These are phyloP conservation scores for Cordyceps cateniannulata DNA, from an alignment of 2,329 filamentous ascomycete genomes.

Conservation along the genomic window DNA sequence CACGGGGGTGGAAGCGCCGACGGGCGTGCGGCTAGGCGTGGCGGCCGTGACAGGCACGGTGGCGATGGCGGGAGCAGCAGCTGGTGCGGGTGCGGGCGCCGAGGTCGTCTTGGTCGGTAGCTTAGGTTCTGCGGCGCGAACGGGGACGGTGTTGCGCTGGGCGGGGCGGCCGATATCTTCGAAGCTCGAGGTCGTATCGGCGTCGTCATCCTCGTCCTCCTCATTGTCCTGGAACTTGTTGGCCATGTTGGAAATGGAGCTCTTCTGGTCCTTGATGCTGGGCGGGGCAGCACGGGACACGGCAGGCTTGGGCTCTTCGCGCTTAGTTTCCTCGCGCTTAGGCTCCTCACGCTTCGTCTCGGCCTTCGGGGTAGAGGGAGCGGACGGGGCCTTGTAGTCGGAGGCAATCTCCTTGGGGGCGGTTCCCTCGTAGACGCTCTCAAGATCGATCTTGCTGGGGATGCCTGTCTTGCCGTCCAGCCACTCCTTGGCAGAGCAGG, in stretches of 20 bases:
- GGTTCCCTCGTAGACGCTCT: conserved; percentile 81
- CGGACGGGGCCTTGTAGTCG: conserved; percentile 55
- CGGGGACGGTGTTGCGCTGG: conserved; percentile 46
- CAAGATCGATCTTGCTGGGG: conserved; percentile 88
- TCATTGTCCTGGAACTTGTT: conserved; percentile 74
- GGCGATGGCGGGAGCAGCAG: conserved; percentile 16
- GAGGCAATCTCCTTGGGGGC: conserved; percentile 70
- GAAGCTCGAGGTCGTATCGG: conserved; percentile 67
- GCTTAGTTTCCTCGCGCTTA: conserved; percentile 31
- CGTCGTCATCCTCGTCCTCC: conserved; percentile 55
- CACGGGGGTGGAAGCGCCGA: conserved; percentile 21
- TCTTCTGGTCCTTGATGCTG: conserved; percentile 76
- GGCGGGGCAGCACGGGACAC: conserved; percentile 49
- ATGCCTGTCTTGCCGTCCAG: conserved; percentile 75
- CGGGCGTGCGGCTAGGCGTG: conserved; percentile 27
- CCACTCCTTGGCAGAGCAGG: conserved; percentile 77
- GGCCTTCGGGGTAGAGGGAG: conserved; percentile 38
- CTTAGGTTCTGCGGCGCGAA: conserved; percentile 33
- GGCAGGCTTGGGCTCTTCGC: conserved; percentile 47
- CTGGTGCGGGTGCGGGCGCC: conserved; percentile 15
- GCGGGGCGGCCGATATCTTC: conserved; percentile 76
- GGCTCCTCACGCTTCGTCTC: conserved; percentile 32
- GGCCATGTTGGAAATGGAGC: conserved; percentile 78
- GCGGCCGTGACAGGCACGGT: conserved; percentile 19
- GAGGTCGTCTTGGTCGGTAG: conserved; percentile 21